Conservation (phyloP, 1,284 basidiomycete species). For the Microbotryum scabiosae region DNA sequence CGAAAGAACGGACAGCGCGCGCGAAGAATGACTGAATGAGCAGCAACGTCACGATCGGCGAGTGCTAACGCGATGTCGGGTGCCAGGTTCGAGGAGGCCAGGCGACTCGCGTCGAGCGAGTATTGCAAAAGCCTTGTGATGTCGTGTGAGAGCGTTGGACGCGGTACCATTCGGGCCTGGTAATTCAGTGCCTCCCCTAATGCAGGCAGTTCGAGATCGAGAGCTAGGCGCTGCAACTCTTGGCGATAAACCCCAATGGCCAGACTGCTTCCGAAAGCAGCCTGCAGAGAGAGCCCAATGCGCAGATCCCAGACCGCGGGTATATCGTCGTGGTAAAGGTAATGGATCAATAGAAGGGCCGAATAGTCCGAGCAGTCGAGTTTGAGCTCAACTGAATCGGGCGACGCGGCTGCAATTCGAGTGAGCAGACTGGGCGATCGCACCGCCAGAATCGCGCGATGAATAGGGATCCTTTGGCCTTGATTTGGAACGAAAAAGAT, state of each 20-base stretch:
- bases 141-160: constrained; percentile 47
- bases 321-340: constrained; percentile 78
- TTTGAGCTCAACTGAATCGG: constrained; percentile 29
- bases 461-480: constrained; percentile 52
- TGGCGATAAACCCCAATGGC: not conserved
- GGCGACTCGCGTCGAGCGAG: constrained; percentile 5
- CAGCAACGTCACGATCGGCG: constrained; percentile 57
- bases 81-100: constrained; percentile 32
- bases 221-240: constrained; percentile 54
- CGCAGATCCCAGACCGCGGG: constrained; percentile 78
- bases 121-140: constrained; percentile 47
- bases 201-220: constrained; percentile 44
- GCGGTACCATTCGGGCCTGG: constrained; percentile 40
- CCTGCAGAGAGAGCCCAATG: constrained; percentile 48
- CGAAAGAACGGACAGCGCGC: constrained; percentile 78
- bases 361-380: constrained; percentile 55
- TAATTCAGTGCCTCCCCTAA: constrained; percentile 6
- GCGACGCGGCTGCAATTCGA: constrained; percentile 9
- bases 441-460: constrained; percentile 57
- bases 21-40: constrained; percentile 68
- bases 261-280: no score
- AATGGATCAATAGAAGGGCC: constrained; percentile 68
- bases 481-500: constrained; percentile 46
- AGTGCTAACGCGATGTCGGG: constrained; percentile 71
- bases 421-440: constrained; percentile 51